These are phyloP conservation scores for Letharia lupina DNA, from an alignment of 495 filamentous ascomycete species.

Conservation along the genomic window DNA sequence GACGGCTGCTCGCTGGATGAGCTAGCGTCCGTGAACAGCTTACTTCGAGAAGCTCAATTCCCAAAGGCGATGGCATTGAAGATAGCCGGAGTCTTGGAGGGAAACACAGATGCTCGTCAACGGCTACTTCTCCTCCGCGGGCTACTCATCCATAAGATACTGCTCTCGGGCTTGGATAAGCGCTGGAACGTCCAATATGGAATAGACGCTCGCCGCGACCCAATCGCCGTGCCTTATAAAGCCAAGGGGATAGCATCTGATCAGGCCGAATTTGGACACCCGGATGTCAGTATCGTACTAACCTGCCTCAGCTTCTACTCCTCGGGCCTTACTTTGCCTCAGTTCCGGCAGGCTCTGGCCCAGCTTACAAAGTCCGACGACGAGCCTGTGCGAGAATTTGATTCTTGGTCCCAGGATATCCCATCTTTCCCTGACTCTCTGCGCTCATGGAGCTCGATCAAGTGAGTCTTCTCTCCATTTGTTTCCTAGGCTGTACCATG, in stretches of 20 bases:
- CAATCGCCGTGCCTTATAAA: constrained; percentile 61
- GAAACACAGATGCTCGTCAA: constrained; percentile 28
- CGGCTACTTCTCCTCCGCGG: constrained; percentile 51
- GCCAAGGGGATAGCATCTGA: constrained; percentile 58
- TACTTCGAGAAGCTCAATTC: constrained; percentile 13
- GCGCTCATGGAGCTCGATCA: constrained; percentile 46
- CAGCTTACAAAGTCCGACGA: constrained; percentile 49
- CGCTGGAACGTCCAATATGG: constrained; percentile 66
- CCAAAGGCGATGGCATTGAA: constrained; percentile 1
- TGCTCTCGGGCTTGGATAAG: constrained; percentile 49
- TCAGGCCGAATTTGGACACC: constrained; percentile 65
- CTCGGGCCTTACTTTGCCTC: constrained; percentile 44
- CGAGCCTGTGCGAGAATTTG: constrained; percentile 48
- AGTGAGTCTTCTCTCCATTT: constrained; percentile 23
- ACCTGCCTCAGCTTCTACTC: constrained; percentile 66
- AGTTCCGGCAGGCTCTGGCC: constrained; percentile 43
- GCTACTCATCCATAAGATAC: constrained; percentile 47
- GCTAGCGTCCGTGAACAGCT: constrained; percentile 2
- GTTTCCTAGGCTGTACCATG: background rate
- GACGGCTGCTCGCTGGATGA: constrained; percentile 6
- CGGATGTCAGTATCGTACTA: constrained; percentile 59
- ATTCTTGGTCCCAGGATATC: constrained; percentile 41
- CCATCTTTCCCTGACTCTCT: constrained; percentile 33
- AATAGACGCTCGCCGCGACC: constrained; percentile 30
- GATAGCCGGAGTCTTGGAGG: constrained; percentile 29